These are phyloP conservation scores for Candida orba DNA, from an alignment of 805 yeast genomes.

Conservation along the genomic window DNA sequence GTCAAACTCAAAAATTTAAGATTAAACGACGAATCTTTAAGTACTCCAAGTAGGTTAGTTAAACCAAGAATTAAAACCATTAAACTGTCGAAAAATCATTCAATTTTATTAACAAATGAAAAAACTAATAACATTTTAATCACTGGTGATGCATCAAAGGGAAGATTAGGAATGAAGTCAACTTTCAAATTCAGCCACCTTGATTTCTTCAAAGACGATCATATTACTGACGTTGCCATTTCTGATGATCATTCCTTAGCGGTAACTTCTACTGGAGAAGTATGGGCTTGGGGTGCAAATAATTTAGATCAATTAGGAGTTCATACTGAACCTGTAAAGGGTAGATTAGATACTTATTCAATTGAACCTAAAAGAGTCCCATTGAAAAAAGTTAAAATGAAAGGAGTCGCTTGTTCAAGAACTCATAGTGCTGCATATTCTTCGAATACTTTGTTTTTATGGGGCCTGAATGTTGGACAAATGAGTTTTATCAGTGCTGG, in stretches of 20 bases:
- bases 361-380: constrained; percentile 24
- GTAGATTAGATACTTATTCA: constrained; percentile 20
- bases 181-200: constrained; percentile 40
- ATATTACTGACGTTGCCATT: constrained; percentile 33
- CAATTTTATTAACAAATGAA: constrained; percentile 50
- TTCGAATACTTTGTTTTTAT: constrained; percentile 38
- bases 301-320: constrained; percentile 61
- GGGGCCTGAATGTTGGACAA: constrained; percentile 84
- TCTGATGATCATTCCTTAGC: constrained; percentile 67
- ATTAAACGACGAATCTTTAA: constrained; percentile 6
- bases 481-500: constrained; percentile 47
- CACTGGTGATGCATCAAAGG: constrained; percentile 64
- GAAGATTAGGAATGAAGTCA: constrained; percentile 51
- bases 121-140: constrained; percentile 40
- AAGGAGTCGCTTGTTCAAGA: constrained; percentile 47
- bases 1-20: constrained; percentile 21
- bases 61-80: constrained; percentile 42
- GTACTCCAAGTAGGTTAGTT: constrained; percentile 24
- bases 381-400: constrained; percentile 22
- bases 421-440: constrained; percentile 62
- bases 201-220: constrained; percentile 29
- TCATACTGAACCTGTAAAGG: constrained; percentile 24
- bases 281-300: constrained; percentile 79
- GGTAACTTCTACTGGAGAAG: constrained; percentile 41
- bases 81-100: constrained; percentile 57